phyloP scores from a whole-genome alignment of 2,329 filamentous ascomycete genomes.

The Pochonia chlamydosporia region DNA sequence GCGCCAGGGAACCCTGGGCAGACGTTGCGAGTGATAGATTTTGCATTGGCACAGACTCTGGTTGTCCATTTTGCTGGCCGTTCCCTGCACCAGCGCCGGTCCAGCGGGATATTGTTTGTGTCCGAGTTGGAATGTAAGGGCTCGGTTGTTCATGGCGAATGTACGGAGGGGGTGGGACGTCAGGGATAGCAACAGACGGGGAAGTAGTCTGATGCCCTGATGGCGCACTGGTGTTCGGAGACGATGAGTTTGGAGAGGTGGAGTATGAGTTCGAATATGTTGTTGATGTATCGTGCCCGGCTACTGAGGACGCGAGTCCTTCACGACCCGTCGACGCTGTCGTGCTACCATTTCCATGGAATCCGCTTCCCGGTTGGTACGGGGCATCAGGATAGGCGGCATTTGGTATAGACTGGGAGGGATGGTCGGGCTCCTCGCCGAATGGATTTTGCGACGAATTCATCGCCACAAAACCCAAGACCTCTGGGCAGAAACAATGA shows the following conservation, averaged over 20 bases:
- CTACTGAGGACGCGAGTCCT: neutral
- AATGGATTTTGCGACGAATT: neutral
- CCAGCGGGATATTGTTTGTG: neutral
- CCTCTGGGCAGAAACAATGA: neutral
- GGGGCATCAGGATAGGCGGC: conserved; percentile 24
- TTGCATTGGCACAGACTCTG: neutral
- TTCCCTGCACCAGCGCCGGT: neutral
- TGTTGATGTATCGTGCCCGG: neutral
- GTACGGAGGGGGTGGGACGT: neutral
- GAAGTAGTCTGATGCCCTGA: neutral
- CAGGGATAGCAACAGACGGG: neutral
- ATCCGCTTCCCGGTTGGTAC: conserved; percentile 17
- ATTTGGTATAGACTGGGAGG: conserved; percentile 23
- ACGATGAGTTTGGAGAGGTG: neutral
- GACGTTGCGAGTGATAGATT: neutral
- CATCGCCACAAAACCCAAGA: neutral
- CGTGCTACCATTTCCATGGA: neutral
- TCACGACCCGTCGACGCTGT: neutral
- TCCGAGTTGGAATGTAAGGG: neutral
- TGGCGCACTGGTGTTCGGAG: neutral
- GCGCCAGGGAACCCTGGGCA: too few relatives aligned
- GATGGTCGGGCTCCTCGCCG: conserved; percentile 14
- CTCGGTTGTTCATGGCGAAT: neutral
- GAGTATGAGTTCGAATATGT: neutral
- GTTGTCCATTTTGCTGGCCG: neutral